These are phyloP conservation scores for Xylariomycetidae sp. DNA, from an alignment of 2,329 filamentous ascomycete genomes.

Conservation along the genomic window DNA sequence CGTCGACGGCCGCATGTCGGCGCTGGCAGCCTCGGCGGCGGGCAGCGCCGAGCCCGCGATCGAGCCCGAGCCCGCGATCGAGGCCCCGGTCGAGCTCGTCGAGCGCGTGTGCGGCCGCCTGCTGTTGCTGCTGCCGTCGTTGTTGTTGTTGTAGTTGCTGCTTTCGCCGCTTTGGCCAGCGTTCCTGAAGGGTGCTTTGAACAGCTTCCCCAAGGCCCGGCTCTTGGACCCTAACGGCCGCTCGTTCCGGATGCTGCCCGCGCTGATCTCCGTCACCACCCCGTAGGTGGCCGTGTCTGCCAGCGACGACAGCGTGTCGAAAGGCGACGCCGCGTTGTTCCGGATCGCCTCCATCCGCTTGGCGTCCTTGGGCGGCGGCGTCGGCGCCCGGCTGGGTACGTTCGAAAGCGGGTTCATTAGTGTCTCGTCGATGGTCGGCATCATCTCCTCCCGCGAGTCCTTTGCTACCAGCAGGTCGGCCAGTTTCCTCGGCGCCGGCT, in stretches of 20 bases:
- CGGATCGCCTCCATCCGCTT: conserved; percentile 23
- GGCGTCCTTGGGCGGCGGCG: conserved; percentile 26
- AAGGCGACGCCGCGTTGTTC: conserved; percentile 19
- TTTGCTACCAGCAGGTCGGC: conserved; percentile 13
- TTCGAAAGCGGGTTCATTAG: conserved; percentile 14
- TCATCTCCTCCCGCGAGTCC: conserved; percentile 12
- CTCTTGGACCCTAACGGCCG: conserved; percentile 6
- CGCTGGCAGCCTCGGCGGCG: conserved; percentile 1
- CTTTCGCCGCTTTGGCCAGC: no score
- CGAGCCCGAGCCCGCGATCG: conserved; percentile 1
- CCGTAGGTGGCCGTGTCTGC: conserved; percentile 14
- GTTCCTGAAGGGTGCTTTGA: conserved; percentile 21
- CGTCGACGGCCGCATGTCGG: conserved; percentile 16
- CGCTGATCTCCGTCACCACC: conserved; percentile 21
- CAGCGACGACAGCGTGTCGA: conserved; percentile 13
- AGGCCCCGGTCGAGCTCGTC: conserved; percentile 11
- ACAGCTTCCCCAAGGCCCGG: conserved; percentile 17
- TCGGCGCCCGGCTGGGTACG: conserved; percentile 24
- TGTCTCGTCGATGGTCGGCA: conserved; percentile 25
- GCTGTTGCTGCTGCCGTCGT: conserved; percentile 13
- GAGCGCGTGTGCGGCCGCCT: conserved; percentile 19
- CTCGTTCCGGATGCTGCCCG: conserved; percentile 6
- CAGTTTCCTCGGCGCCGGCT: conserved; percentile 15
- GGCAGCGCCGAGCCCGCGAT: no score
- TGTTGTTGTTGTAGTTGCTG: no score